Base-by-base conservation (phyloP, 345 rosid species). In the Stellera chamaejasme region DNA sequence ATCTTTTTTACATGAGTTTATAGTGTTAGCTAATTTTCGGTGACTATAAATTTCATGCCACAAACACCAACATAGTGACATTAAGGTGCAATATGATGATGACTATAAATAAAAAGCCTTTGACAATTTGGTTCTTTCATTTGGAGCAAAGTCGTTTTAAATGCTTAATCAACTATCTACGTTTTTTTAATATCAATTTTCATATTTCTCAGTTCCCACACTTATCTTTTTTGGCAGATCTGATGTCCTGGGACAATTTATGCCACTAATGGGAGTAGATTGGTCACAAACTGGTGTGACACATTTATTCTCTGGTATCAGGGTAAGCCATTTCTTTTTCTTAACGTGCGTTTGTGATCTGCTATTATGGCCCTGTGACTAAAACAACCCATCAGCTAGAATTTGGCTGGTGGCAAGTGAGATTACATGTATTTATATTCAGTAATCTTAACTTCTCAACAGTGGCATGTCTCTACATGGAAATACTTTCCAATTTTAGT, bases 271-370 rank as follows among this genome's bases (percentile, higher is more conserved):
- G 59, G 97, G 99, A 51, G 66, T 75, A 53, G 99, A 93, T 68
- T 93, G 99, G 99, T 79, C 86, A 10, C 99, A 93, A 72, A 84
- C 84, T 19, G 99, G 99, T 4, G 99, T 93, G 60, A 78, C 97
- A 28, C 94, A 85, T 83, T 71, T 93, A 55, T 93, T 81, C 75
- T 84, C 94, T 4, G 90, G 91, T 53, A 84, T 93, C 61, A 82
- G 89, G 99, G 99, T 93, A 39, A 45, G 94, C 62, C 53, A 6
- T 11, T 45, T 62, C 46, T 46, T 48, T 55, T 67, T 52, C 63
- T 52, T 26, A 45, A 43, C 43, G 27, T 23, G 27, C 47, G 11
- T 26, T 44, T 16, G 44, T 26, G 51, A 16, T 25, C 2, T 56
- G 55, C 43, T 67, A 42, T n/a, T 65, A 44, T 55, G 3, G 58